Base-by-base conservation (phyloP, 2,329 filamentous ascomycete genomes). In the Neonectria faginata region DNA sequence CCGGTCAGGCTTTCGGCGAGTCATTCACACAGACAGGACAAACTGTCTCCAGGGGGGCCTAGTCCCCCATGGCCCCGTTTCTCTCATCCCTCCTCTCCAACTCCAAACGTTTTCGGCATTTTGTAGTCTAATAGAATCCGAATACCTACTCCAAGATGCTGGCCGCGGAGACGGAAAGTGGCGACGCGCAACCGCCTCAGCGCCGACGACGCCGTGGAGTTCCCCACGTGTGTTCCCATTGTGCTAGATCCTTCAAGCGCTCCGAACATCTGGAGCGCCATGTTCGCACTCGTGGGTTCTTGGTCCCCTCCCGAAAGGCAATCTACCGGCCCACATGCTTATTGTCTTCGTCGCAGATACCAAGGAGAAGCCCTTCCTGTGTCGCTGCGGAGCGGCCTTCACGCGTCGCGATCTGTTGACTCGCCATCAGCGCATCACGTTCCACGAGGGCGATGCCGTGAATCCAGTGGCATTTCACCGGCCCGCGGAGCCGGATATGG, bases 321-420 rank as follows among this genome's bases (percentile, higher is more conserved):
- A 20, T 33, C 29, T 47, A 14, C 18, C 14, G 33, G 11, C 36
- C 22, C 18, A 58, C 39, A 20, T 51, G 27, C 48, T 41, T 9
- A 53, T 39, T 20, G 8, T 18, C 25, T 2, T 14, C 18, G 29
- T 25, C 27, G 27, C 74, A 83, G 81, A 83, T 68, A 83, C 81
- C 59, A 83, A 83, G 55, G 81, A 83, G 71, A 83, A 83, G 66
- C 81, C 81, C 1, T 83, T 82, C 65, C 64, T 81, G 20, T 83
- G 81, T 60, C 76, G 73, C 44, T 83, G 81, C 68, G 80, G 81
- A 57, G 79, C 80, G 11, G 80, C 81, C 2, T 83, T 83, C 67
- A 79, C 81, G 10, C 77, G 81, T 20, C 78, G 81, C 20, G 81
- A 83, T 68, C 73, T 83, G 14, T 70, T 83, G 67, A 82, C 80